Evolutionary conservation across 352 stramenopile species (phyloP).

Genomic region (Nothophytophthora sp.): DNA sequence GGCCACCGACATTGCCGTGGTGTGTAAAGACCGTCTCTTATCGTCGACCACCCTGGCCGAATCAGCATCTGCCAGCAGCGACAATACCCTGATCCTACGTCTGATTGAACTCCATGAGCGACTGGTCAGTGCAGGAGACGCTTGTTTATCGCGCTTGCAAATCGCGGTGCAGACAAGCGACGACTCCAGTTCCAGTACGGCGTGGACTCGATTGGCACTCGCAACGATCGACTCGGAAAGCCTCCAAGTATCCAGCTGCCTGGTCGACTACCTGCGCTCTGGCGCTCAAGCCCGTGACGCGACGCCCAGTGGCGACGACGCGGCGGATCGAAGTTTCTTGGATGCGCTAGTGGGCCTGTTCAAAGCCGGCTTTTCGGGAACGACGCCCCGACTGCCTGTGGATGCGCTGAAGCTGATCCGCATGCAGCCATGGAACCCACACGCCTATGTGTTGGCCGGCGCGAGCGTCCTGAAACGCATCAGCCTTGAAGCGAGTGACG

Average conservation of each 20-base stretch:
- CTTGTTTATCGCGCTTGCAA: conserved; percentile 27
- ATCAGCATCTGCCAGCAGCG: conserved; percentile 12
- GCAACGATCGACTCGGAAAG: conserved; percentile 38
- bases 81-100: conserved; percentile 25
- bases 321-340: conserved; percentile 28
- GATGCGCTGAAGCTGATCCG: conserved; percentile 63
- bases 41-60: conserved; percentile 21
- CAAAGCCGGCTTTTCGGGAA: conserved; percentile 14
- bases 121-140: conserved; percentile 13
- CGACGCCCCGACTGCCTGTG: conserved; percentile 15
- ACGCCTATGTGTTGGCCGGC: conserved; percentile 52
- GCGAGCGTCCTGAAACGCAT: conserved; percentile 49
- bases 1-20: conserved; percentile 9
- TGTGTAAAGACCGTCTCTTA: conserved; percentile 38
- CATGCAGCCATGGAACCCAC: conserved; percentile 56
- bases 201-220: conserved; percentile 33
- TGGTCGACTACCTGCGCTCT: conserved; percentile 27
- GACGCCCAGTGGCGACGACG: conserved; percentile 17
- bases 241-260: conserved; percentile 25
- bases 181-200: conserved; percentile 10
- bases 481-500: conserved; percentile 11
- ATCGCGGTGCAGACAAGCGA: conserved; percentile 25
- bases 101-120: conserved; percentile 50
- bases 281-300: conserved; percentile 1
- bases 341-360: conserved; percentile 38